Percentiles rank a stretch among this genome's conserved stretches.
Conservation (phyloP, 1,139 yeast species). For the Starmera stellimalicola region DNA sequence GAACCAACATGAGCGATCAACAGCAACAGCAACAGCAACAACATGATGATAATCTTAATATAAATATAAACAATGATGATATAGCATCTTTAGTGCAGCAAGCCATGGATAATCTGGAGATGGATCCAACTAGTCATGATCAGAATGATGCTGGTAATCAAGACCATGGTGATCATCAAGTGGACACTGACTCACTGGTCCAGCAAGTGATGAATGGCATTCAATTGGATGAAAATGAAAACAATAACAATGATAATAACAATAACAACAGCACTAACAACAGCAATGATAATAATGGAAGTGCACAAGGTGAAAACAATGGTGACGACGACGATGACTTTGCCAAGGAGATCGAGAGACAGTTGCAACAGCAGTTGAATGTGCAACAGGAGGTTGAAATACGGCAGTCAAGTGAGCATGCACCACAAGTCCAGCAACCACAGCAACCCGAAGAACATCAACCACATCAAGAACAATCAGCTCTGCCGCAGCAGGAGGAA, state of each 20-base stretch:
- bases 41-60: no score
- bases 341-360: slow-evolving; percentile 17
- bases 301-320: background rate
- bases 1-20: no score
- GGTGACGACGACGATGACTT: slow-evolving; percentile 13
- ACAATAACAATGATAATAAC: slow-evolving; percentile 1
- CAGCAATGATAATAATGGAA: background rate
- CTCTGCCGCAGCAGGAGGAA: background rate
- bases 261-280: background rate
- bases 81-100: slow-evolving; percentile 15
- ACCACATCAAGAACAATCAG: background rate
- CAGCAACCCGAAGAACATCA: slow-evolving; percentile 1
- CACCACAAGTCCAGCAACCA: slow-evolving; percentile 5
- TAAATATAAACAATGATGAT: slow-evolving; percentile 9
- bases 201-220: background rate
- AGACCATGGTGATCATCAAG: background rate
- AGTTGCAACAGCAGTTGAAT: slow-evolving; percentile 7
- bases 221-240: background rate
- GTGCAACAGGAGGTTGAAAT: slow-evolving; percentile 1
- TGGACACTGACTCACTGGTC: background rate
- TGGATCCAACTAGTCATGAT: background rate
- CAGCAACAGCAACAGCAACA: slow-evolving; percentile 3
- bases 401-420: slow-evolving; percentile 1
- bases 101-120: slow-evolving; percentile 14
- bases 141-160: background rate